phyloP scores from a whole-genome alignment of 257 asterid genomes.

The Anisodus acutangulus region DNA sequence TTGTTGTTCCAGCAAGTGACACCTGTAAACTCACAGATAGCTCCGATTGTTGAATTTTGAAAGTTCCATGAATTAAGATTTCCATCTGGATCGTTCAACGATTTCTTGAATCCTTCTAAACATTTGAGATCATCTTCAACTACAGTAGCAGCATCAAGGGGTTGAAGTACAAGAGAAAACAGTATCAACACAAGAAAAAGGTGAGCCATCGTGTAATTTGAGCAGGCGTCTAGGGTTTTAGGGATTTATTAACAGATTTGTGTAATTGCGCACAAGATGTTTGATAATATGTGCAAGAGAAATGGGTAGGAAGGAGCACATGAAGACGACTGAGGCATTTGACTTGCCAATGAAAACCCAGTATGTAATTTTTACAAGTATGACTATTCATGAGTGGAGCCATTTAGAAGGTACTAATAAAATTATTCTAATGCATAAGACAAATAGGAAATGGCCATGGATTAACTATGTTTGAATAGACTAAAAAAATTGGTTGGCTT shows the following conservation, averaged over 20 bases:
- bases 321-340: constrained; percentile 33
- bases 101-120: constrained; percentile 58
- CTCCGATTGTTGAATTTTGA: constrained; percentile 56
- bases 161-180: background rate
- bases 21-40: constrained; percentile 64
- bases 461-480: background rate
- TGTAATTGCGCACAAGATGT: background rate
- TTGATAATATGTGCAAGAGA: constrained; percentile 28
- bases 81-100: constrained; percentile 52
- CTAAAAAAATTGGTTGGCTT: too few species aligned
- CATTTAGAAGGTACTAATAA: background rate
- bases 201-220: background rate
- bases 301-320: constrained; percentile 35
- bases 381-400: background rate
- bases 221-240: background rate
- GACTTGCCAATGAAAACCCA: constrained; percentile 36
- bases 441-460: background rate
- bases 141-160: constrained; percentile 6
- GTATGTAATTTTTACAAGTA: background rate
- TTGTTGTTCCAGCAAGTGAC: constrained; percentile 80
- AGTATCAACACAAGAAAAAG: background rate
- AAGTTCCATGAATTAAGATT: constrained; percentile 65
- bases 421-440: background rate
- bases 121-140: constrained; percentile 76
- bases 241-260: background rate